These are phyloP conservation scores for Miscanthus lutarioriparius DNA, from an alignment of 176 grass and related monocot genomes.

Conservation along the genomic window DNA sequence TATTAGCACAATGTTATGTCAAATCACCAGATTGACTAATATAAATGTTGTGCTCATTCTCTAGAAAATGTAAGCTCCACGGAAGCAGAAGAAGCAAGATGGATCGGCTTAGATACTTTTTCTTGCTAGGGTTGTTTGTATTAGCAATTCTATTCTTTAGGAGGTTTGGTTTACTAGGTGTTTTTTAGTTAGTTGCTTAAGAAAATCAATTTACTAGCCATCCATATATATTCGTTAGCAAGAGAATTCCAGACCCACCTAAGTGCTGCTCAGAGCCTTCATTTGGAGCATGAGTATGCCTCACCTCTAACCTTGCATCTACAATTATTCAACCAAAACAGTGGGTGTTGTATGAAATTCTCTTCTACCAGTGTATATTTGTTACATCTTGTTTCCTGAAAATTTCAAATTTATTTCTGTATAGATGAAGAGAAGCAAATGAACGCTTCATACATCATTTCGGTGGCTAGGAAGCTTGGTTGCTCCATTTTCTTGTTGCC, in stretches of 20 bases:
- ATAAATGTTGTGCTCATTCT: neutral
- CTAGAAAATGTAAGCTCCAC: neutral
- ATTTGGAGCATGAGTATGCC: neutral
- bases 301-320: neutral
- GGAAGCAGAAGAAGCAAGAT: neutral
- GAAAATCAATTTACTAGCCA: neutral
- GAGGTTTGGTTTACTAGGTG: neutral
- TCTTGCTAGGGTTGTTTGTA: neutral
- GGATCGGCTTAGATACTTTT: neutral
- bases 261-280: neutral
- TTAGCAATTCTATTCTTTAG: neutral
- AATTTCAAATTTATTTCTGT: slow-evolving; percentile 15
- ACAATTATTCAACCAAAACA: neutral
- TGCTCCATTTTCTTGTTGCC: slow-evolving; percentile 96
- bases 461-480: slow-evolving; percentile 93
- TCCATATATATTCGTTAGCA: neutral
- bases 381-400: slow-evolving; percentile 21
- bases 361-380: neutral
- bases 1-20: neutral
- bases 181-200: neutral
- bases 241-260: neutral
- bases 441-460: slow-evolving; percentile 99
- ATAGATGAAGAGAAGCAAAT: slow-evolving; percentile 96
- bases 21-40: slow-evolving; percentile 12
- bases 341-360: neutral